A percentile compares a stretch with the other conserved stretches of the same genome.
These are phyloP conservation scores for Plasmodium falciparum DNA, from an alignment of 169 alveolate genomes.

Conservation along the genomic window DNA sequence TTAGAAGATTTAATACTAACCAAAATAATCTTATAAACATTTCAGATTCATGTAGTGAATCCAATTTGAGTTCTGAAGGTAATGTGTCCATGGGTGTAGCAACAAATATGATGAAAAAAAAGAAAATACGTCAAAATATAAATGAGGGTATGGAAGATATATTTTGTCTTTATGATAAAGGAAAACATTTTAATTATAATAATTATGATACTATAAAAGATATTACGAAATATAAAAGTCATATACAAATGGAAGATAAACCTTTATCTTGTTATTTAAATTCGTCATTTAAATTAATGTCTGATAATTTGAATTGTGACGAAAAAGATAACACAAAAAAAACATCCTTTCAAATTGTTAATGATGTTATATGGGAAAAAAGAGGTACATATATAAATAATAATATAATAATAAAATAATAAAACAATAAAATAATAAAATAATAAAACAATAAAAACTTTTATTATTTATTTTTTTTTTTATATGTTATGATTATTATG, in stretches of 20 bases:
- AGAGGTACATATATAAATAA: too few species aligned
- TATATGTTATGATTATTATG: too few species aligned
- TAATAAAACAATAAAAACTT: too few species aligned
- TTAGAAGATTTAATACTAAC: conserved; percentile 48
- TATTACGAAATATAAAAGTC: conserved; percentile 3
- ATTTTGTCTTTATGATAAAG: not conserved
- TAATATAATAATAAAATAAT: too few species aligned
- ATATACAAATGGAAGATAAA: conserved; percentile 7
- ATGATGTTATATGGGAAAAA: too few species aligned
- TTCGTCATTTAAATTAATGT: not conserved
- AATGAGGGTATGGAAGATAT: not conserved
- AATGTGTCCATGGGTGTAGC: conserved; percentile 10
- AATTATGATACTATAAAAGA: too few species aligned
- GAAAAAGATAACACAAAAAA: not conserved
- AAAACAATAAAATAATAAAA: too few species aligned
- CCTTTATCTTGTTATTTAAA: conserved; percentile 33
- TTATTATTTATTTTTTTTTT: too few species aligned
- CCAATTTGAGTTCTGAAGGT: conserved; percentile 12
- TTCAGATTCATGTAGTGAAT: not conserved
- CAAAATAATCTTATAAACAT: not conserved
- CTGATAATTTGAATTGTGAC: not conserved
- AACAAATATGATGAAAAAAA: not conserved
- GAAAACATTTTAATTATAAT: not conserved
- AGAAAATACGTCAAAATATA: not conserved
- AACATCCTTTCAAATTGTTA: too few species aligned